A percentile compares a stretch with the other conserved stretches of the same genome.
These are phyloP conservation scores for Fusarium verticillioides DNA, from an alignment of 2,329 filamentous ascomycete species.

Conservation along the genomic window DNA sequence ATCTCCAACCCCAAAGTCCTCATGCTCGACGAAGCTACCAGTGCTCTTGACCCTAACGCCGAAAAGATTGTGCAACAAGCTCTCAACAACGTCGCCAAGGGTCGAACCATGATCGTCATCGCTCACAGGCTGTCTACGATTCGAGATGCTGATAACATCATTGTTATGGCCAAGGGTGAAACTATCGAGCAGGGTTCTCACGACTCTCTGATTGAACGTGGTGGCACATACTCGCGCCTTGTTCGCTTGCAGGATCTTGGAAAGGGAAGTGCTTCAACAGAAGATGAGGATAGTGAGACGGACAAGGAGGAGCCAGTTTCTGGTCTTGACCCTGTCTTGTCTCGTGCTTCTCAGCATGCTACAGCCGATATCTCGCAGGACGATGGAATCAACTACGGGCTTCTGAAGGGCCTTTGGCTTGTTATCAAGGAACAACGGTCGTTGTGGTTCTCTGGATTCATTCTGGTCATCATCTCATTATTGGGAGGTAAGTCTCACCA, in stretches of 20 bases:
- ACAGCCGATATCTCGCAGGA: constrained; percentile 13
- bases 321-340: constrained; percentile 42
- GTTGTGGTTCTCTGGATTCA: constrained; percentile 40
- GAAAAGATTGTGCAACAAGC: constrained; percentile 66
- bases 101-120: constrained; percentile 73
- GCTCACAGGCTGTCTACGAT: constrained; percentile 71
- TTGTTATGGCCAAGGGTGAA: constrained; percentile 70
- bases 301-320: constrained; percentile 53
- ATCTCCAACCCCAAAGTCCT: constrained; percentile 71
- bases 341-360: constrained; percentile 39
- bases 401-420: constrained; percentile 46
- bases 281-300: constrained; percentile 31
- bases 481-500: constrained; percentile 42
- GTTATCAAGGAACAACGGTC: constrained; percentile 47
- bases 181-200: constrained; percentile 73
- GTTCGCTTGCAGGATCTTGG: constrained; percentile 58
- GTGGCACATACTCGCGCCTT: constrained; percentile 62
- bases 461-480: constrained; percentile 40
- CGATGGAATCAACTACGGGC: constrained; percentile 34
- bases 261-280: constrained; percentile 13
- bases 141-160: constrained; percentile 71
- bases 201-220: constrained; percentile 61
- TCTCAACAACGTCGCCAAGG: constrained; percentile 63
- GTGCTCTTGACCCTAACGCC: constrained; percentile 61
- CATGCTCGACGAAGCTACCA: constrained; percentile 76